Base-by-base conservation (phyloP, 768 basidiomycete species). In the Suillus lakei region DNA sequence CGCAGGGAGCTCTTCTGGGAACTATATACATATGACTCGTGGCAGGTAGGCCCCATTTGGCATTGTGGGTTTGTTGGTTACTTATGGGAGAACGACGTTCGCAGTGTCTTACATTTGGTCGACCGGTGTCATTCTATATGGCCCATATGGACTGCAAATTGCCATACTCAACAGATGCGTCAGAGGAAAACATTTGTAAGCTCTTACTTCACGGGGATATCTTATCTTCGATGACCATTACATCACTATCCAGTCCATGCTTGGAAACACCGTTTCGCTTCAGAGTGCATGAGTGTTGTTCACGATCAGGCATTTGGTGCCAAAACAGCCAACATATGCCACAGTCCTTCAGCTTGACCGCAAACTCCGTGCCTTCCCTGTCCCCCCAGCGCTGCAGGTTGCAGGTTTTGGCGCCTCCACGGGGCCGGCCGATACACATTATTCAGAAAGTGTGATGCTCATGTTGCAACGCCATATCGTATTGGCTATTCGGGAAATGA, bases 1-100 rank as follows among this genome's bases (percentile, higher is more conserved):
- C 83, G 89, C n/a, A 84, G 89, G 8, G 86, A 88, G 72, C 71
- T 89, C 32, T 90, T 91, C 69, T 91, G 89, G 89, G 89, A 91
- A 62, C 60, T 79, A 54, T 79, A 78, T 50, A 80, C 78, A 13
- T 78, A 81, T 21, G 78, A 79, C 62, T 73, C 72, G 18, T 77
- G 71, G 71, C 74, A 78, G 70, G 78, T 73, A 44, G 62, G 72
- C 64, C n/a, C n/a, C 12, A 61, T 38, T 60, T 4, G 34, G n/a
- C 26, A 46, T 21, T 23, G 12, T 39, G 26, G 26, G 32, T 26
- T 60, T 61, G 32, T 15, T 63, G 43, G 63, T 28, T 56, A 5
- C 13, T 16, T 71, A 85, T 83, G 26, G 26, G 38, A 59, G 9
- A 39, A 21, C 26, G 18, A 18, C 39, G 18, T 21, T 83, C 82